phyloP scores from a whole-genome alignment of 371 early-diverging fungal genomes.

The Mortierella sp. region DNA sequence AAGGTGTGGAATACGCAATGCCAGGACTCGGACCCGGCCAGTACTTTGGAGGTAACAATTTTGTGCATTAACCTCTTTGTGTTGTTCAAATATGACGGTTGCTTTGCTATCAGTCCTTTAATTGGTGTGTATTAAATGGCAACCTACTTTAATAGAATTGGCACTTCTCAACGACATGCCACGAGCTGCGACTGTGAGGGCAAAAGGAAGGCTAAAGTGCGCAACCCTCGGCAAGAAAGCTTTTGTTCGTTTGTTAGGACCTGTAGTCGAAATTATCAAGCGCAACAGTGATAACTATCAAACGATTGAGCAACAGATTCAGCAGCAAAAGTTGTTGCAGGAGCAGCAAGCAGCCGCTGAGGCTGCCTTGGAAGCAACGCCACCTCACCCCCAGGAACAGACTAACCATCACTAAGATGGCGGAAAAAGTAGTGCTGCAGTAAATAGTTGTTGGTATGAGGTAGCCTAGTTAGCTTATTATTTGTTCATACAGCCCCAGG shows the following conservation, averaged over 20 bases:
- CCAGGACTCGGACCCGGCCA: conserved; percentile 86
- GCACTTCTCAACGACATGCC: conserved; percentile 93
- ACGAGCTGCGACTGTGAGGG: conserved; percentile 91
- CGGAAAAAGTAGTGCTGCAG: neutral
- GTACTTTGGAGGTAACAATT: conserved; percentile 91
- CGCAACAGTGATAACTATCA: conserved; percentile 89
- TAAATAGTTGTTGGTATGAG: neutral
- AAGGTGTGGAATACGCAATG: conserved; percentile 83
- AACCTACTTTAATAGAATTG: conserved; percentile 71
- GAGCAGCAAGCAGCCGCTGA: conserved; percentile 35
- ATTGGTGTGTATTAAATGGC: neutral
- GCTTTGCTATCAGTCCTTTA: neutral
- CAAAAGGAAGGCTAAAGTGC: conserved; percentile 92
- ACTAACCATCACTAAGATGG: conserved; percentile 28
- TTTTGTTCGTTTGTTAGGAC: conserved; percentile 94
- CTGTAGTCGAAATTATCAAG: conserved; percentile 92
- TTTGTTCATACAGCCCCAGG: conserved; percentile 2
- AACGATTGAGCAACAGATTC: conserved; percentile 58
- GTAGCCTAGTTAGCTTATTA: neutral
- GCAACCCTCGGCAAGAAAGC: conserved; percentile 93
- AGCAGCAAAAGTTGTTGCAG: conserved; percentile 41
- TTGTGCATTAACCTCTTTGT: neutral
- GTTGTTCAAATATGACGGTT: neutral
- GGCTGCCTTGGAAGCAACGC: conserved; percentile 9
- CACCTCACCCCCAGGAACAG: conserved; percentile 32